phyloP scores from a whole-genome alignment of 164 flowering plant genomes.

The Vitis labrusca region DNA sequence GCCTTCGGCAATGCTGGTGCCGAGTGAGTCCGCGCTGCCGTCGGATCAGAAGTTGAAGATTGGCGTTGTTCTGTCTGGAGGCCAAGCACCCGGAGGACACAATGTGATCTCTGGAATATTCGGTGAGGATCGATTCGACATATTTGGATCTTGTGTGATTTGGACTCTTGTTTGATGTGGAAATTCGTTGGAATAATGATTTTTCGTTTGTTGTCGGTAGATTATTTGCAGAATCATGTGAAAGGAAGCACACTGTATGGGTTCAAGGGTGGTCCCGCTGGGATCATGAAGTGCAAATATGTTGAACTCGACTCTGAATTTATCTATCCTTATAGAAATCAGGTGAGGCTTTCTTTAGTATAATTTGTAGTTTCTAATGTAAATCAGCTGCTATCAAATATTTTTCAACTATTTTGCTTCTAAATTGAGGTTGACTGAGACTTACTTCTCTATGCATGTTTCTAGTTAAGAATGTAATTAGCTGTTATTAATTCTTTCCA shows the following conservation, averaged over 20 bases:
- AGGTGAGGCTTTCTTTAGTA: slow-evolving; percentile 38
- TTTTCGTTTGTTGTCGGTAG: slow-evolving; percentile 28
- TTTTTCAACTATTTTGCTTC: no score
- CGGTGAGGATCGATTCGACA: slow-evolving; percentile 39
- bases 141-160: neutral
- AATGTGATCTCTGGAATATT: slow-evolving; percentile 91
- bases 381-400: no score
- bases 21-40: slow-evolving; percentile 28
- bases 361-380: no score
- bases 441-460: neutral
- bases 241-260: slow-evolving; percentile 86
- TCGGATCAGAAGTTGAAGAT: slow-evolving; percentile 66
- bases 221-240: slow-evolving; percentile 80
- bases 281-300: slow-evolving; percentile 94
- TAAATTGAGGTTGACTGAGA: neutral
- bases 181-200: neutral
- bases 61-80: slow-evolving; percentile 96
- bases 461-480: no score
- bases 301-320: slow-evolving; percentile 69
- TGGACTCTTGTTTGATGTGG: neutral
- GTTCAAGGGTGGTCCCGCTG: slow-evolving; percentile 97
- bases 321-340: slow-evolving; percentile 92
- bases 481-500: no score
- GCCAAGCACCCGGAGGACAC: slow-evolving; percentile 99
- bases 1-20: slow-evolving; percentile 76